Evolutionary conservation across 1,139 yeast species (phyloP).

Genomic region (Suhomyces taliae): DNA sequence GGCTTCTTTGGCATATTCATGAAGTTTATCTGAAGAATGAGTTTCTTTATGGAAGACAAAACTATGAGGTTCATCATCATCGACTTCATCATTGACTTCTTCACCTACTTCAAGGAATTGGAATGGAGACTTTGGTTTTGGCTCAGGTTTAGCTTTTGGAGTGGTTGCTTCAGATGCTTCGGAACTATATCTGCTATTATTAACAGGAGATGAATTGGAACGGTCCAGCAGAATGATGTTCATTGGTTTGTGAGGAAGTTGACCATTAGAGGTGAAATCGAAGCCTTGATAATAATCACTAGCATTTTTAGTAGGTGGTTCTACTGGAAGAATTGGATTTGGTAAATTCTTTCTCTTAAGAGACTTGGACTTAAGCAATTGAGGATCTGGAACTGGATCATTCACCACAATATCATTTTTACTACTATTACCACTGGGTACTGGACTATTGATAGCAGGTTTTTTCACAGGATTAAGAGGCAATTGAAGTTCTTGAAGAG

Average conservation of each 20-base stretch:
- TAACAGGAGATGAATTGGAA: conserved; percentile 2
- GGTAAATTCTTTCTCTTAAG: conserved; percentile 30
- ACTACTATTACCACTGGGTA: conserved; percentile 3
- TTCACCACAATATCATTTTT: conserved; percentile 16
- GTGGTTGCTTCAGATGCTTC: conserved; percentile 1
- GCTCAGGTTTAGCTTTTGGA: conserved; percentile 1
- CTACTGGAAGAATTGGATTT: conserved; percentile 24
- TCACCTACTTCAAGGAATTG: not conserved
- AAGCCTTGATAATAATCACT: conserved; percentile 32
- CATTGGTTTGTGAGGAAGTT: conserved; percentile 47
- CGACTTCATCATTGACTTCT: not conserved
- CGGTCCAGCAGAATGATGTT: conserved; percentile 26
- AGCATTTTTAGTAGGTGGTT: conserved; percentile 16
- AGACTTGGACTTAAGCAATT: conserved; percentile 27
- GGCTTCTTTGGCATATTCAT: conserved; percentile 21
- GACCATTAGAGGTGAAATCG: conserved; percentile 48
- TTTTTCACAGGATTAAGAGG: conserved; percentile 28
- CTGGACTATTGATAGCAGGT: conserved; percentile 6
- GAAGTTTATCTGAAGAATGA: conserved; percentile 21
- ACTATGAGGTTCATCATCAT: conserved; percentile 30
- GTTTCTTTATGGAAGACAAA: conserved; percentile 26
- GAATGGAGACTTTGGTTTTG: conserved; percentile 3
- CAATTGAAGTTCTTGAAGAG: conserved; percentile 36
- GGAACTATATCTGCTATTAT: conserved; percentile 7
- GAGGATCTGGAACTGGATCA: conserved; percentile 27